These are phyloP conservation scores for Phytopythium cucurbitacearum DNA, from an alignment of 352 stramenopile species.

Conservation along the genomic window DNA sequence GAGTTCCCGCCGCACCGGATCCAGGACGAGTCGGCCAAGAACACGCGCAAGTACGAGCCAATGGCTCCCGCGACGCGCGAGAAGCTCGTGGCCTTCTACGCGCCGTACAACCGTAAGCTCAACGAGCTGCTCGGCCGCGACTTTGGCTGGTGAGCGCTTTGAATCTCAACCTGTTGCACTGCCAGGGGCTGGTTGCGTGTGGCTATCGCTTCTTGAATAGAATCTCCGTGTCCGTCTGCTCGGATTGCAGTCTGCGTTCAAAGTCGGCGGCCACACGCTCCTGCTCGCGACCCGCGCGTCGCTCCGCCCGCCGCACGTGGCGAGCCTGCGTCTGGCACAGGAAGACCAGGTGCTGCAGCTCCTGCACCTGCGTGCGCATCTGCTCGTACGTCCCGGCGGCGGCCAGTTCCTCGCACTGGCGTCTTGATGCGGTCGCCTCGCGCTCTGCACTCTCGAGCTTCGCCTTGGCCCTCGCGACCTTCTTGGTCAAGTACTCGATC, in stretches of 20 bases:
- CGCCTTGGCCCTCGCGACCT: conserved; percentile 36
- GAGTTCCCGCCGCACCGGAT: conserved; percentile 81
- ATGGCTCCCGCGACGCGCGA: conserved; percentile 43
- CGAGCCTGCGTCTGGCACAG: conserved; percentile 50
- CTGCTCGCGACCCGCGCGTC: conserved; percentile 21
- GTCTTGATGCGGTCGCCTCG: conserved; percentile 18
- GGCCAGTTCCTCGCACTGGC: conserved; percentile 38
- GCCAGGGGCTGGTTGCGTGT: background rate
- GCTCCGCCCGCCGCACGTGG: conserved; percentile 38
- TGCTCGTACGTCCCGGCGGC: conserved; percentile 37
- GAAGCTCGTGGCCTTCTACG: conserved; percentile 74
- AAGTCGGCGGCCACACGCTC: conserved; percentile 30
- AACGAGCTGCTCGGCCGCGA: conserved; percentile 56
- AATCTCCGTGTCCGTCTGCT: conserved; percentile 65
- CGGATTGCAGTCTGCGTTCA: conserved; percentile 32
- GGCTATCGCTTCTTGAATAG: conserved; percentile 37
- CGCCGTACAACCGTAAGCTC: conserved; percentile 81
- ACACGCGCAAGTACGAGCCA: conserved; percentile 83
- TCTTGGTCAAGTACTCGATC: conserved; percentile 42
- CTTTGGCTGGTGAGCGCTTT: conserved; percentile 41
- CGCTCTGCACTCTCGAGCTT: conserved; percentile 38
- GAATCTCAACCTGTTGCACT: background rate
- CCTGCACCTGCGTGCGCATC: conserved; percentile 47
- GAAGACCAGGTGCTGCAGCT: conserved; percentile 69
- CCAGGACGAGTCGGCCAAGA: conserved; percentile 80